Base-by-base conservation (phyloP, 768 basidiomycete species). In the Lactifluus piperatus region DNA sequence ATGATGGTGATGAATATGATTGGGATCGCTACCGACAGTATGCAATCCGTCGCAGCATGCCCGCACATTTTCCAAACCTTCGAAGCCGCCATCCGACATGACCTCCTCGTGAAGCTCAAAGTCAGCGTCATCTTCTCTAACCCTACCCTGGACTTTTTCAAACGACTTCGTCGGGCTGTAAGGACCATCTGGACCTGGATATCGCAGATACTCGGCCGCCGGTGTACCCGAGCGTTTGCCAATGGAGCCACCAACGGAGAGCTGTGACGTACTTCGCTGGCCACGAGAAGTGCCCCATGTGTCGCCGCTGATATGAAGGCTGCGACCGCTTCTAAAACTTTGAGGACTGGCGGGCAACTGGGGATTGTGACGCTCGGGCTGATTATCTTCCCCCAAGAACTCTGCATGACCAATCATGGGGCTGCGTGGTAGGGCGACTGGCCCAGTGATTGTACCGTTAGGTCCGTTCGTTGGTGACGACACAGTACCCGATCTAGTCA, bases 61-160 rank as follows among this genome's bases (percentile, higher is more conserved):
- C 24, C 95, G 81, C 22, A 97, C 94, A 67, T 98, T 97, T 75
- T 97, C 94, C 55, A 98, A 71, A 0, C 93, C 94, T 67, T 97
- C 94, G 69, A 82, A 98, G 5, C 83, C 91, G 32, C 84, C 84
- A 64, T 91, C 89, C 13, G 83, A 86, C 62, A 80, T 70, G 22
- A 77, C 77, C 20, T 84, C 86, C 20, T 82, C 88, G 65, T 94
- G 85, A 32, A 93, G 74, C 73, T 94, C 91, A 67, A 94, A 90
- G 66, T 90, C 88, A 24, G 1, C 88, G 74, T 83, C 83, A 0
- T 82, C 79, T 13, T 84, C 80, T 22, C 71, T 67, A 13, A n/a
- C n/a, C n/a, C 68, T 70, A 47, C 71, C 69, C 20, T 65, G 70
- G 16, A 69, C 64, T 43, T 72, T 69, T 54, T 73, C 73, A 50